These are phyloP conservation scores for Gracilaria caudata DNA, from an alignment of 23 red algal genomes.

Conservation along the genomic window DNA sequence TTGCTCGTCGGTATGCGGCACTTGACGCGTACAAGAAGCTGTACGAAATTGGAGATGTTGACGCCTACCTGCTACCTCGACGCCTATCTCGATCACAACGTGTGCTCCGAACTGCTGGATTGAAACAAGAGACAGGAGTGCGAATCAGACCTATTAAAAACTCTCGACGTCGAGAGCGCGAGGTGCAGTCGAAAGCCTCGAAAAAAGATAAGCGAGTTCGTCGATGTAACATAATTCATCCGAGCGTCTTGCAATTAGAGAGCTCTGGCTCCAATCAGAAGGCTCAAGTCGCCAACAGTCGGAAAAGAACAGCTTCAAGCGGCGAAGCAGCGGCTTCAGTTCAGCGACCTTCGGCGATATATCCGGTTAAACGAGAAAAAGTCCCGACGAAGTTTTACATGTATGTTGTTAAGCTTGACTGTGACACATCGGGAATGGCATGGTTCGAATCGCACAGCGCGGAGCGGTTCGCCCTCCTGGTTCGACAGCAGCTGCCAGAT, in stretches of 20 bases:
- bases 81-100: constrained; percentile 27
- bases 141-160: constrained; percentile 8
- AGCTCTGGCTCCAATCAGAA: not conserved
- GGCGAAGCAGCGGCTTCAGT: not conserved
- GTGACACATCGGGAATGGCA: constrained; percentile 16
- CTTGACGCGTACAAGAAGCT: constrained; percentile 50
- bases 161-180: not conserved
- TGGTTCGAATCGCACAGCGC: not conserved
- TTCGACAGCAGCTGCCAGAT: constrained; percentile 19
- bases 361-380: not conserved
- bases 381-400: constrained; percentile 4
- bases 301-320: not conserved
- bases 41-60: constrained; percentile 58
- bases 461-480: not conserved
- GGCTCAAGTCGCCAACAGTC: too few relatives aligned
- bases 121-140: not conserved
- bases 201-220: constrained; percentile 61
- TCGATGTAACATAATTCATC: constrained; percentile 43
- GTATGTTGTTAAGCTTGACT: constrained; percentile 28
- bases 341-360: not conserved
- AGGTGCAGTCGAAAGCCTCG: constrained; percentile 32
- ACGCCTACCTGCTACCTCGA: constrained; percentile 48
- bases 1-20: constrained; percentile 45
- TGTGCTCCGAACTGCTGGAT: not conserved
- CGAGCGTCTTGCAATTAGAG: constrained; percentile 32